phyloP scores from a whole-genome alignment of 345 rosid species.

The Salix dunnii region DNA sequence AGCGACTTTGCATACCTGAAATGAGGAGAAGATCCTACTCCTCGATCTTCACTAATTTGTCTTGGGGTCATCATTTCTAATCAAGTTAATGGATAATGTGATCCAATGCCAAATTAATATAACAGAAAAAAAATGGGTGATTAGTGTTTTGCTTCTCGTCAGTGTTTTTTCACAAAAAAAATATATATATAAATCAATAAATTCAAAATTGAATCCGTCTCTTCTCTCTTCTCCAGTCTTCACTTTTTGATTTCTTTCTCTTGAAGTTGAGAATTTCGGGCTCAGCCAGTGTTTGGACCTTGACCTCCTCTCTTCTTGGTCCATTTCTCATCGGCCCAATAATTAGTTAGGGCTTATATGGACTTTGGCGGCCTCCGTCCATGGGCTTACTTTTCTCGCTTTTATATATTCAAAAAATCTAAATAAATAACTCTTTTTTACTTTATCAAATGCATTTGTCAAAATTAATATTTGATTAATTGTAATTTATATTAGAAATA shows the following conservation, averaged over 20 bases:
- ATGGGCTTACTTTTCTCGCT: no score
- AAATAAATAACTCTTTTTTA: no score
- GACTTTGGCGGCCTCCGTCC: not conserved
- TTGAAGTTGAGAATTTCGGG: not conserved
- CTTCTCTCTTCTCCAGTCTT: not conserved
- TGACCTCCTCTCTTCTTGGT: no score
- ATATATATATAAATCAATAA: not conserved
- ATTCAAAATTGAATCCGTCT: not conserved
- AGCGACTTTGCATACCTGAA: conserved; percentile 41
- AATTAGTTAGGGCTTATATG: not conserved
- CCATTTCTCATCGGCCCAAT: no score
- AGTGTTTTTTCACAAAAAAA: not conserved
- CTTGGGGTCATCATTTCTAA: conserved; percentile 72
- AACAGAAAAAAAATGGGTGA: not conserved
- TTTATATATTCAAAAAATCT: no score
- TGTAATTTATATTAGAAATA: no score
- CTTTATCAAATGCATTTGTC: no score
- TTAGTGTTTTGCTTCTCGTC: not conserved
- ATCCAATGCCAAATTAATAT: not conserved
- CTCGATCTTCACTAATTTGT: conserved; percentile 72
- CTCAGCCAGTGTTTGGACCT: not conserved
- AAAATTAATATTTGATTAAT: no score
- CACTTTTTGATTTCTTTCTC: not conserved
- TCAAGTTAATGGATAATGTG: not conserved
- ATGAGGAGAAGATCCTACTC: conserved; percentile 43